Percentiles rank a stretch among this genome's conserved stretches.
Conservation (phyloP, 768 basidiomycete species). For the Pluteus cervinus region DNA sequence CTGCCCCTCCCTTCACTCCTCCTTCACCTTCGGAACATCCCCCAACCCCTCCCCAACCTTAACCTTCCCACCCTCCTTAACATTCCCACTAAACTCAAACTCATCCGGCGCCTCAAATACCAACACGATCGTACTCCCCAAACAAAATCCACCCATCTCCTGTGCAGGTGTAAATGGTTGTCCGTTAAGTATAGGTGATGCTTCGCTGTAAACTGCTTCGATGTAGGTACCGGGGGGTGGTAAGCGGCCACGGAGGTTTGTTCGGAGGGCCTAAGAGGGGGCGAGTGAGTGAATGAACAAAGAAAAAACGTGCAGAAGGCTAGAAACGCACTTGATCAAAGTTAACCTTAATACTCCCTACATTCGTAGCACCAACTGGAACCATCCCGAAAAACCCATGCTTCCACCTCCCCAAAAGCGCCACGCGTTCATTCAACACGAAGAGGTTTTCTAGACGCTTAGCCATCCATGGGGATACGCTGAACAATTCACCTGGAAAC, state of each 20-base stretch:
- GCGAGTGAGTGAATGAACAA: background rate
- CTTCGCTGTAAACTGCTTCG: conserved; percentile 87
- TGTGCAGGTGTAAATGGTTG: conserved; percentile 85
- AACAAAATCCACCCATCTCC: conserved; percentile 96
- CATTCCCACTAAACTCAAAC: conserved; percentile 75
- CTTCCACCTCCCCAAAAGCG: conserved; percentile 90
- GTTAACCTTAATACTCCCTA: conserved; percentile 92
- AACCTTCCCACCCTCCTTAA: conserved; percentile 77
- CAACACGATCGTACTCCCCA: conserved; percentile 93
- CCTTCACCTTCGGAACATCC: conserved; percentile 34
- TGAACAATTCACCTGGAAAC: conserved; percentile 97
- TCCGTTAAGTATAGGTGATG: conserved; percentile 77
- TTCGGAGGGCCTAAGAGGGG: conserved; percentile 65
- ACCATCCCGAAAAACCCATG: conserved; percentile 97
- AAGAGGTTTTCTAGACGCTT: conserved; percentile 89
- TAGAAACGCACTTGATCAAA: conserved; percentile 82
- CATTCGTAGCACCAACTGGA: conserved; percentile 97
- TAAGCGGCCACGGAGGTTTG: conserved; percentile 71
- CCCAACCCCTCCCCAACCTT: conserved; percentile 83
- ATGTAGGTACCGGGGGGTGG: conserved; percentile 83
- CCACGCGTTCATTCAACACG: conserved; percentile 97
- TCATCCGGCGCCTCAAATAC: conserved; percentile 90
- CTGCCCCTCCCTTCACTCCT: conserved; percentile 50
- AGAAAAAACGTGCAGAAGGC: too few relatives aligned
- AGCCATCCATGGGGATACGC: conserved; percentile 94